Evolutionary conservation across 1,284 basidiomycete species (phyloP).

Genomic region (Cryptococcus sp.): DNA sequence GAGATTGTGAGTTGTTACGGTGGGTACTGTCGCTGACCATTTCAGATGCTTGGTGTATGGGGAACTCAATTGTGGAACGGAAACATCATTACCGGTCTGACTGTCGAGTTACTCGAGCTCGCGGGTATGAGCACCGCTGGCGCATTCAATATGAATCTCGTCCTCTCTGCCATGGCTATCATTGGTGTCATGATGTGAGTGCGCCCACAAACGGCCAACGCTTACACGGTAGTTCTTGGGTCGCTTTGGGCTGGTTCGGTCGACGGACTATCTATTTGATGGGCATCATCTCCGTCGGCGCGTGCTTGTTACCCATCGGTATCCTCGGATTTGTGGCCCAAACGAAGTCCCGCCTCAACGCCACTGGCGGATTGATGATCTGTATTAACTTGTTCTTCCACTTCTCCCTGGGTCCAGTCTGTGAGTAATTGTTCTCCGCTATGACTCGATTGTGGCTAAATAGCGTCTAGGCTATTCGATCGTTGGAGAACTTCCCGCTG

Average conservation of each 20-base stretch:
- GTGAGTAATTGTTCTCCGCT: conserved; percentile 8
- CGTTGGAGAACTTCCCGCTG: conserved; percentile 20
- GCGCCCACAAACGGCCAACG: not conserved
- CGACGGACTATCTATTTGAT: conserved; percentile 26
- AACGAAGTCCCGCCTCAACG: conserved; percentile 5
- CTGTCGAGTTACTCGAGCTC: conserved; percentile 21
- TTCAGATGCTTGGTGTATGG: conserved; percentile 40
- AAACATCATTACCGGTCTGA: conserved; percentile 20
- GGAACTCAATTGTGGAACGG: conserved; percentile 36
- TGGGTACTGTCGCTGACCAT: not conserved
- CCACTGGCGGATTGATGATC: conserved; percentile 13
- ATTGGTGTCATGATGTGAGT: conserved; percentile 42
- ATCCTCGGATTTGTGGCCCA: conserved; percentile 8
- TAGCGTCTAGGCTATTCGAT: conserved; percentile 15
- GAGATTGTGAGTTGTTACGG: conserved; percentile 21
- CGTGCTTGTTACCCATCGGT: conserved; percentile 13
- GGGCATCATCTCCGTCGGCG: conserved; percentile 17
- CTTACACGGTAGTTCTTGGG: conserved; percentile 5
- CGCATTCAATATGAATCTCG: conserved; percentile 44
- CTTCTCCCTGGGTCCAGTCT: conserved; percentile 30
- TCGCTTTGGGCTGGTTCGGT: conserved; percentile 21
- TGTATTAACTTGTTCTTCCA: conserved; percentile 29
- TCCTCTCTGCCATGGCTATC: conserved; percentile 40
- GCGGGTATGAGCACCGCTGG: conserved; percentile 29
- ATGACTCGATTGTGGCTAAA: not conserved